phyloP scores from a whole-genome alignment of 1,284 basidiomycete genomes.

The Calocybe gambosa region DNA sequence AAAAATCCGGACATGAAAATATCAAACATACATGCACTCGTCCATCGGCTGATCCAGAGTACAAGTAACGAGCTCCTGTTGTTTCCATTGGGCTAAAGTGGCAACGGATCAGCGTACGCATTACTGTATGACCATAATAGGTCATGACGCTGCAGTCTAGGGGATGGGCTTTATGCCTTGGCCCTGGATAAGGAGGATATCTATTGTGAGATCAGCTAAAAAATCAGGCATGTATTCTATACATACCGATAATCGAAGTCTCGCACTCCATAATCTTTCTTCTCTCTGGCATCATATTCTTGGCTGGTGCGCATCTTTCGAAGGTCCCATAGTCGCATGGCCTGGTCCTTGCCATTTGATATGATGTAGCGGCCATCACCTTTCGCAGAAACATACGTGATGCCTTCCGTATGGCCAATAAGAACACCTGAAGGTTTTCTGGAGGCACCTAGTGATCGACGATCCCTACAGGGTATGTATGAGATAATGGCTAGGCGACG shows the following conservation, averaged over 20 bases:
- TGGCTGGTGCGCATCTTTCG: slow-evolving; percentile 81
- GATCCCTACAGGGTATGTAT: slow-evolving; percentile 51
- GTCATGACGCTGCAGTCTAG: slow-evolving; percentile 94
- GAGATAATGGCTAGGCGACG: slow-evolving; percentile 1
- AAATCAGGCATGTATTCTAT: background rate
- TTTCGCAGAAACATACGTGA: slow-evolving; percentile 84
- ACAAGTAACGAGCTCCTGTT: slow-evolving; percentile 90
- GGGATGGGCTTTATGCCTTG: slow-evolving; percentile 57
- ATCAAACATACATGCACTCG: slow-evolving; percentile 60
- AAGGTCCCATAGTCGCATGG: slow-evolving; percentile 89
- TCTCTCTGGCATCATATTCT: slow-evolving; percentile 58
- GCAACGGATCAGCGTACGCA: slow-evolving; percentile 91
- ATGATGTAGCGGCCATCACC: slow-evolving; percentile 95
- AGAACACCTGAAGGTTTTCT: slow-evolving; percentile 87
- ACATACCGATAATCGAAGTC: slow-evolving; percentile 79
- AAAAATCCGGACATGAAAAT: slow-evolving; percentile 7
- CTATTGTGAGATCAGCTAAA: slow-evolving; percentile 27
- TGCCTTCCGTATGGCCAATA: slow-evolving; percentile 92
- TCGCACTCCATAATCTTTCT: slow-evolving; percentile 52
- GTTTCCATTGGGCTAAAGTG: slow-evolving; percentile 92
- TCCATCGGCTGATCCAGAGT: slow-evolving; percentile 86
- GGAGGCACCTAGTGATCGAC: slow-evolving; percentile 78
- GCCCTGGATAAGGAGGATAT: slow-evolving; percentile 61
- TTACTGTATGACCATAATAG: slow-evolving; percentile 88
- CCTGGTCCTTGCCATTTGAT: slow-evolving; percentile 98